Percentiles rank a stretch among this genome's conserved stretches.
phyloP scores from a whole-genome alignment of 2,329 filamentous ascomycete species.

The Cytospora chrysosperma region DNA sequence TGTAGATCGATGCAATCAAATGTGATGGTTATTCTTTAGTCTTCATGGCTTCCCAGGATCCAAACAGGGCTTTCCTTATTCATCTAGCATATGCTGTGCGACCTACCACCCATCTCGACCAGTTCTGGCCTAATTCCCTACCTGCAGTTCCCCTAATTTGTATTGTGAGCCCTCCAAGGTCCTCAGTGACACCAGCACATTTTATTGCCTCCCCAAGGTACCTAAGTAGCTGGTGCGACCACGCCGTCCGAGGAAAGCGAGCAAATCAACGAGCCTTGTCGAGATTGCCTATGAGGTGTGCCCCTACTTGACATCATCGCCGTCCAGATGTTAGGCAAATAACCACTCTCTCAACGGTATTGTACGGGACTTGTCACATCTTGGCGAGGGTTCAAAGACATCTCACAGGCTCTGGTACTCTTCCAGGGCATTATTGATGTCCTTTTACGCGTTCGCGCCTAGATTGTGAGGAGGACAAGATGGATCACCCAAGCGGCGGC shows the following conservation, averaged over 20 bases:
- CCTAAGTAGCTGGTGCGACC: neutral
- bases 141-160: neutral
- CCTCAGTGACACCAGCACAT: neutral
- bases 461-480: slow-evolving; percentile 26
- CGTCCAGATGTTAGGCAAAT: neutral
- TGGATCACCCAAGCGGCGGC: slow-evolving; percentile 31
- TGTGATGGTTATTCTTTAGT: neutral
- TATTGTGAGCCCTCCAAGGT: too few relatives aligned
- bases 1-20: neutral
- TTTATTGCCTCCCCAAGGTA: neutral
- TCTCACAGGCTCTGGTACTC: neutral
- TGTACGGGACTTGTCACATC: neutral
- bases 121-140: neutral
- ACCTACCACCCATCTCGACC: neutral
- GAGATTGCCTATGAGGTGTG: neutral
- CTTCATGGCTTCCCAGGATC: neutral
- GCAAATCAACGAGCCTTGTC: neutral
- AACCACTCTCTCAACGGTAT: neutral
- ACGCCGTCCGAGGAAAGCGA: neutral
- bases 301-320: neutral
- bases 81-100: neutral
- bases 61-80: neutral
- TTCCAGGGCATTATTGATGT: neutral
- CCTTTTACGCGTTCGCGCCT: neutral
- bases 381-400: neutral